Base-by-base conservation (phyloP, 148 eudicot species). In the Pouteria glomerata region DNA sequence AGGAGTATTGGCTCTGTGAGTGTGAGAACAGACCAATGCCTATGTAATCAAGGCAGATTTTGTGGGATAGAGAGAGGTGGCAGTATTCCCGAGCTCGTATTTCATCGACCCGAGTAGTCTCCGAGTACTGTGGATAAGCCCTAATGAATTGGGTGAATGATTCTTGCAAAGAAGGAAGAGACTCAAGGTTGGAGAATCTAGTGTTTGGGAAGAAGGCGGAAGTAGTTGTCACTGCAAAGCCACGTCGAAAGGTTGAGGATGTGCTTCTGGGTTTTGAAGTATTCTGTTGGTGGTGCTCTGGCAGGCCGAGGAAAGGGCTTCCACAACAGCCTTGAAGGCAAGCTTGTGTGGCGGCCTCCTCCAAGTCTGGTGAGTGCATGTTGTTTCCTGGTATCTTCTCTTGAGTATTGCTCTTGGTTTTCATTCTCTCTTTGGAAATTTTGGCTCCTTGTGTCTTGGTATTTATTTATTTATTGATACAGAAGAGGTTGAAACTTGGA, bases 1-100 rank as follows among this genome's bases (percentile, higher is more conserved):
- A 50, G 85, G 74, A 71, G 61, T 73, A 66, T 63, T 82, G 87
- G 45, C 79, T 76, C 80, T 95, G 98, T 5, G 87, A 85, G 79
- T 86, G 84, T 24, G 98, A 87, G 78, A 89, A 93, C 2, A 93
- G 83, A 26, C 98, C 98, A 48, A 90, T 80, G 56, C 98, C 98
- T 61, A 93, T 87, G 66, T 93, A 93, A 70, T 93, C 98, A 26
- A 93, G 94, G 60, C 97, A 93, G 11, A 89, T 77, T 48, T 85
- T 97, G 62, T 82, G 84, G 15, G 92, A 90, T 33, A 79, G 73
- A 30, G 89, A 81, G 21, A 93, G 88, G 67, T 90, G 96, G 71
- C 79, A 69, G 70, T 88, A 93, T 15, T 93, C 98, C 26, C 69
- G 81, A 19, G 77, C 83, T 77, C 98, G 80, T 34, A 90, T 85